phyloP scores from a whole-genome alignment of 2,329 filamentous ascomycete genomes.

The Phaeosphaeriaceae sp. region DNA sequence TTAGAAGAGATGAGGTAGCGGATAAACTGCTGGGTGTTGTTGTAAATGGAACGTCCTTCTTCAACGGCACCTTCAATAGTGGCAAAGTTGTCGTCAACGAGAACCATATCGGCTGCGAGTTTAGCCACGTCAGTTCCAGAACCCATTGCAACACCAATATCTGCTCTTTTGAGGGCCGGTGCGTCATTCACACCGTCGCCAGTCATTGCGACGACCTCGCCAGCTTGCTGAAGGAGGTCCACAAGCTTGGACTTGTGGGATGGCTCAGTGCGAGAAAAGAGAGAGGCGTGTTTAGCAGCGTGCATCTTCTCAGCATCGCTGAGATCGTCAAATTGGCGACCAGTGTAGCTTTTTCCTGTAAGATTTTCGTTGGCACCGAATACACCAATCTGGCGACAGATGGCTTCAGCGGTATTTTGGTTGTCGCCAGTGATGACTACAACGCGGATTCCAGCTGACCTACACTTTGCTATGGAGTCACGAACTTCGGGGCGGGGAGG shows the following conservation, averaged over 20 bases:
- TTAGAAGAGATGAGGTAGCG: constrained; percentile 99
- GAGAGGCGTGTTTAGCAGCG: constrained; percentile 81
- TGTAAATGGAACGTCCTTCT: constrained; percentile 97
- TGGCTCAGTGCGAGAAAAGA: constrained; percentile 96
- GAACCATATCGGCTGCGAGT: constrained; percentile 96
- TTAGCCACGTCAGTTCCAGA: constrained; percentile 97
- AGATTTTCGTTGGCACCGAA: constrained; percentile 84
- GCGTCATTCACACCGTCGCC: constrained; percentile 99
- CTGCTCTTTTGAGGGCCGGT: constrained; percentile 95
- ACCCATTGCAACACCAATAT: constrained; percentile 99
- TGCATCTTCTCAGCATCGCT: constrained; percentile 78
- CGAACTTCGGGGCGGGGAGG: constrained; percentile 92
- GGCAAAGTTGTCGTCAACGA: constrained; percentile 98
- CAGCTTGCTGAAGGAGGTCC: constrained; percentile 89
- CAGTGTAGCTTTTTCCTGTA: constrained; percentile 90
- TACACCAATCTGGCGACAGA: constrained; percentile 95
- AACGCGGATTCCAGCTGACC: constrained; percentile 90
- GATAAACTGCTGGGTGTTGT: constrained; percentile 99
- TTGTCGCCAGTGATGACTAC: constrained; percentile 99
- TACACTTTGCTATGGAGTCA: constrained; percentile 84
- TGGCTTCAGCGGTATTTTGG: constrained; percentile 95
- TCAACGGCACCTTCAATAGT: constrained; percentile 96
- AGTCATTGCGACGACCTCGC: constrained; percentile 98
- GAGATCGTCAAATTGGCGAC: constrained; percentile 90
- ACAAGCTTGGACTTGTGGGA: constrained; percentile 97